Conservation (phyloP, 2,329 filamentous ascomycete species). For the Pezicula carpinea region DNA sequence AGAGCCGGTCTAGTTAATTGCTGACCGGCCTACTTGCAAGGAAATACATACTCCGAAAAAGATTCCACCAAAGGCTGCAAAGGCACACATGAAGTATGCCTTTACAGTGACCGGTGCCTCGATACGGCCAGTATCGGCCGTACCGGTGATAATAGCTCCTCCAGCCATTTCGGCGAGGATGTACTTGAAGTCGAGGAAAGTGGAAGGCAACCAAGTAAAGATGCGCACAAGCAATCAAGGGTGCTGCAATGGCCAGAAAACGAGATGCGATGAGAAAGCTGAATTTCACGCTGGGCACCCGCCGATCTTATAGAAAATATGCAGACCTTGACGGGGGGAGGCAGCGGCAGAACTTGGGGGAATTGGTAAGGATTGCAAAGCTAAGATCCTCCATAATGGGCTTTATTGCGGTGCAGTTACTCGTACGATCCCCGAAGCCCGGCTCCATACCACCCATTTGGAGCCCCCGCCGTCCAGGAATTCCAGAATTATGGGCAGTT, state of each 20-base stretch:
- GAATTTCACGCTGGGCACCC: background rate
- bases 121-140: slow-evolving; percentile 59
- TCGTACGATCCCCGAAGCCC: background rate
- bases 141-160: background rate
- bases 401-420: background rate
- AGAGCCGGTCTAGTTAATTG: too few relatives aligned
- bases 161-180: background rate
- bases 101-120: slow-evolving; percentile 64
- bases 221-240: background rate
- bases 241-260: background rate
- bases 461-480: background rate
- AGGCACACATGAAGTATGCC: slow-evolving; percentile 63
- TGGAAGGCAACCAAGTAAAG: background rate
- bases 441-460: background rate
- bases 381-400: background rate
- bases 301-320: background rate
- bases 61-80: slow-evolving; percentile 58
- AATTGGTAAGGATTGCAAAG: too few relatives aligned
- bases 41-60: slow-evolving; percentile 51
- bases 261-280: background rate
- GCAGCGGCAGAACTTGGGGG: background rate
- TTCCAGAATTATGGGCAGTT: background rate
- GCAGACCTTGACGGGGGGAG: background rate
- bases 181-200: background rate
- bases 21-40: slow-evolving; percentile 35